Evolutionary conservation across 2,329 filamentous ascomycete species (phyloP).

Genomic region (Tetracladium maxilliforme): DNA sequence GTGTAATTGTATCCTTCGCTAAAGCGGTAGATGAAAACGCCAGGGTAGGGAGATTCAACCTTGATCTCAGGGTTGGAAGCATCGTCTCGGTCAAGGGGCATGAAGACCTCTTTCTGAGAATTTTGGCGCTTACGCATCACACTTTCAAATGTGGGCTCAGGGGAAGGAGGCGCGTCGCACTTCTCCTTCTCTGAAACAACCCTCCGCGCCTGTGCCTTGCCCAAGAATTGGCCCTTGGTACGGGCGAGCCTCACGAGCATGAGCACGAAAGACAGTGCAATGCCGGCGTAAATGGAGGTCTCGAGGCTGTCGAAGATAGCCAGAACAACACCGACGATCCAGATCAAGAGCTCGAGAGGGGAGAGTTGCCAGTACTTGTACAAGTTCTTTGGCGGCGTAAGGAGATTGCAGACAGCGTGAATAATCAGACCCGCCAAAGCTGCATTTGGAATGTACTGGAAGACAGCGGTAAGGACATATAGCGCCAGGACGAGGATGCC

Average conservation of each 20-base stretch:
- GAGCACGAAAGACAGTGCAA: constrained; percentile 2
- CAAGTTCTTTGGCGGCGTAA: constrained; percentile 1
- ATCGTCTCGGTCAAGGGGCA: constrained; percentile 32
- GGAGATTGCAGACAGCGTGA: constrained; percentile 3
- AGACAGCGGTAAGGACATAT: constrained; percentile 4
- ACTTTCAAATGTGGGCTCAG: no score
- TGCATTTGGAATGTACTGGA: constrained; percentile 3
- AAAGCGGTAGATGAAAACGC: constrained; percentile 40
- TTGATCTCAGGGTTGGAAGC: constrained; percentile 31
- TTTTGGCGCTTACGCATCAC: no score
- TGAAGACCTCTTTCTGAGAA: no score
- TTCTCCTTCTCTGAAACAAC: no score
- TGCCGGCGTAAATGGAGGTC: constrained; percentile 3
- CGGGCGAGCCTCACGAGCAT: constrained; percentile 2
- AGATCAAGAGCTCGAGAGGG: constrained; percentile 3
- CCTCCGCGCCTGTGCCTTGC: no score
- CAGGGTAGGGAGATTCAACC: constrained; percentile 31
- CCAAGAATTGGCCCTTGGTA: constrained; percentile 2
- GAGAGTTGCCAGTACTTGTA: constrained; percentile 4
- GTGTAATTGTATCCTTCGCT: constrained; percentile 40
- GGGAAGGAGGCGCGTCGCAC: no score
- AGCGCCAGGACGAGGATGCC: constrained; percentile 2
- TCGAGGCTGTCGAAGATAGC: constrained; percentile 2
- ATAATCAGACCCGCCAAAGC: constrained; percentile 4
- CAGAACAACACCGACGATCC: constrained; percentile 3